Base-by-base conservation (phyloP, 2,329 filamentous ascomycete species). In the Cytospora piceicola region DNA sequence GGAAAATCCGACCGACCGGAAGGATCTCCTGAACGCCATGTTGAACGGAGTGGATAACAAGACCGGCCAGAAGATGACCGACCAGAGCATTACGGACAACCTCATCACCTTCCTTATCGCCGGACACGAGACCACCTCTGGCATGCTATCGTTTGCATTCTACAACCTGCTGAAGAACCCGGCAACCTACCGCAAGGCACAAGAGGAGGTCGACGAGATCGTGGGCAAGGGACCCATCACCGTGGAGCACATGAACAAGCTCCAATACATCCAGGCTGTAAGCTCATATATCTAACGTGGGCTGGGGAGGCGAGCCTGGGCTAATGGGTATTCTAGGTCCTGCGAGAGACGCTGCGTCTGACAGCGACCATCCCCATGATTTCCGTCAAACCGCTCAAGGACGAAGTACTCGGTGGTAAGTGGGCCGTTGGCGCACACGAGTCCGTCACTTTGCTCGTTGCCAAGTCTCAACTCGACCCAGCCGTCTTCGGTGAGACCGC, bases 81-180 rank as follows among this genome's bases (percentile, higher is more conserved):
- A 91, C 66, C 79, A 83, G 5, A 85, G 81, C 58, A 90, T 92
- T 68, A 82, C 86, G 20, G 82, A 89, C 73, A 91, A 93, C 69
- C 85, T 93, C 77, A 88, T 90, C 66, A 92, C 89, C 0, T 92
- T 92, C 69, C 75, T 92, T 12, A 88, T 90, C 70, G 88, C 88
- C 42, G 88, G 88, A 1, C 89, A 91, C 68, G 90, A 92, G 71
- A 93, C 91, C 0, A 90, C 90, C 0, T 86, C 87, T 1, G 89
- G 89, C 3, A 76, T 89, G 20, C 74, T 93, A 15, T 85, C 87
- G 0, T 92, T 91, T 71, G 77, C 83, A 0, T 85, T 91, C 58
- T 89, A 88, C 72, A 81, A 88, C 63, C 79, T 93, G 2, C 74
- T 91, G 39, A 88, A 88, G 72, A 81, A 89, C 70, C 89, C 89